Base-by-base conservation (phyloP, 2,329 filamentous ascomycete species). In the Tolypocladium nubicola region DNA sequence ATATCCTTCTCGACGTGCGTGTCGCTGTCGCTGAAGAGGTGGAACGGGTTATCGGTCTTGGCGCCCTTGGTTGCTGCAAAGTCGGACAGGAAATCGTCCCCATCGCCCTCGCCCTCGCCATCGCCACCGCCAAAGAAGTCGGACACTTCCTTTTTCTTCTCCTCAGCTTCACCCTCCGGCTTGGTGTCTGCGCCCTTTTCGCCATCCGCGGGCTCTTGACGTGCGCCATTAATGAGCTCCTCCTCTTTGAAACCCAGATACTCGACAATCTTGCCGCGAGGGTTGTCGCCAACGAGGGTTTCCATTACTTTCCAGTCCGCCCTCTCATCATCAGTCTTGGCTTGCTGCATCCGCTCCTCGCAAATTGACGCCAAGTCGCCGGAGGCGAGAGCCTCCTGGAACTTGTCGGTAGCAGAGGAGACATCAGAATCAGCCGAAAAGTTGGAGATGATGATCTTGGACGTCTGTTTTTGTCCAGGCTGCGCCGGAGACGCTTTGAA, bases 271-370 rank as follows among this genome's bases (percentile, higher is more conserved):
- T 89, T 86, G 69, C 88, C 87, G 47, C 92, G 85, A n/a, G 91
- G 88, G 66, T 93, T 92, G 37, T 88, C 85, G 4, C 89, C 87
- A 53, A 93, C 87, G 60, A 99, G 74, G 2, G 91, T 94, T 71
- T 94, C 86, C 70, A 99, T 90, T 41, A 97, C 90, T 62, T 88
- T 88, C 94, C 94, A 99, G 71, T 97, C 93, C 4, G 89, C 88
- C 77, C 91, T 97, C 70, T 97, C 94, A 63, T 96, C 90, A 1
- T 97, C 92, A 0, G 85, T 89, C 67, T 84, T 85, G 21, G 92
- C 87, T 60, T 85, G 77, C 33, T 85, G 77, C 60, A 91, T 86
- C 68, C 93, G 89, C 26, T 85, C 80, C 67, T 92, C 85, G 68
- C 92, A 97, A 60, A 99, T 89, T 47, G 79, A 79, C 5, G 81